Evolutionary conservation across 1,284 basidiomycete genomes (phyloP).

Genomic region (Marasmius tenuissimus): DNA sequence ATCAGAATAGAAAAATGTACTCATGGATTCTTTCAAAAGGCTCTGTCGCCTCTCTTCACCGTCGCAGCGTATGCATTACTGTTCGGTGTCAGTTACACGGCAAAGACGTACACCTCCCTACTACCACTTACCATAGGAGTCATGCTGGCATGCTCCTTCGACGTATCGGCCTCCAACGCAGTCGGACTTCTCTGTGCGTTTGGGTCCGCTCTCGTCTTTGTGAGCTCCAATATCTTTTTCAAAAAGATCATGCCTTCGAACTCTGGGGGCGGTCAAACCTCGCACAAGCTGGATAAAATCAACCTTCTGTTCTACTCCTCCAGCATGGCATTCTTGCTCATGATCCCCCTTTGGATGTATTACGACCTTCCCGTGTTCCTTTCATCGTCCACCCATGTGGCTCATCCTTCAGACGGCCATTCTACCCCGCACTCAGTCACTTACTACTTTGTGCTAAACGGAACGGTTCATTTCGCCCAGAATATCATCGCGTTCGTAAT

Average conservation of each 20-base stretch:
- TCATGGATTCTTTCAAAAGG: slow-evolving; percentile 49
- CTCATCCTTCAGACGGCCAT: slow-evolving; percentile 50
- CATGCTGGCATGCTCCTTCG: slow-evolving; percentile 96
- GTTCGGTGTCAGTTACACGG: slow-evolving; percentile 91
- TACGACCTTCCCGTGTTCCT: slow-evolving; percentile 77
- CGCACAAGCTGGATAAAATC: slow-evolving; percentile 92
- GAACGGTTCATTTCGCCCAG: slow-evolving; percentile 94
- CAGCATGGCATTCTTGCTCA: slow-evolving; percentile 90
- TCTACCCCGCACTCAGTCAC: slow-evolving; percentile 54
- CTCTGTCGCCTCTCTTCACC: slow-evolving; percentile 95
- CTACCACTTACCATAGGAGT: slow-evolving; percentile 93
- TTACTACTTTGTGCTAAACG: slow-evolving; percentile 88
- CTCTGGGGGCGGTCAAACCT: slow-evolving; percentile 36
- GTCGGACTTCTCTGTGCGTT: slow-evolving; percentile 89
- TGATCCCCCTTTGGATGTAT: slow-evolving; percentile 93
- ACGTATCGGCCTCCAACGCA: slow-evolving; percentile 83
- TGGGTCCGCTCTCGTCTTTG: slow-evolving; percentile 93
- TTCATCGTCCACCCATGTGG: slow-evolving; percentile 38
- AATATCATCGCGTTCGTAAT: slow-evolving; percentile 98
- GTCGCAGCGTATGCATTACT: slow-evolving; percentile 92
- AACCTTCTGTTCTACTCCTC: slow-evolving; percentile 96
- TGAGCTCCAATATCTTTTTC: slow-evolving; percentile 98
- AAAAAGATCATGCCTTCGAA: slow-evolving; percentile 94
- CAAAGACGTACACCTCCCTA: slow-evolving; percentile 92
- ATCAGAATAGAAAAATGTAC: background rate